phyloP scores from a whole-genome alignment of 495 filamentous ascomycete species.

The Mycothermus thermophilus region DNA sequence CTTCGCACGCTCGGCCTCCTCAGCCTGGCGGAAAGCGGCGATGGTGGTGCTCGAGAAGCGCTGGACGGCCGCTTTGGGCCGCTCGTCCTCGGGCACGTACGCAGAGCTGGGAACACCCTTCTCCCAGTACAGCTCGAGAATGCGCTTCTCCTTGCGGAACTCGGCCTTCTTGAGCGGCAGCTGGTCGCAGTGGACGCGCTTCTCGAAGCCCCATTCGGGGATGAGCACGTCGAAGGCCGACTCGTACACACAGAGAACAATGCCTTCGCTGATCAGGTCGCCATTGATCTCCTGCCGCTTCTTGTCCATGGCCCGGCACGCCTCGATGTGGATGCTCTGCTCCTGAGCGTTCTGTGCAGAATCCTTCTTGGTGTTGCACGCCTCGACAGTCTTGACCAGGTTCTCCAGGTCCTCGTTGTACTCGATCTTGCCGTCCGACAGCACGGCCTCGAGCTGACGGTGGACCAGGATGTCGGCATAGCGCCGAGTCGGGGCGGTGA shows the following conservation, averaged over 20 bases:
- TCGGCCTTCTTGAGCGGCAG: conserved; percentile 96
- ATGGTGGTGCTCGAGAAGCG: conserved; percentile 57
- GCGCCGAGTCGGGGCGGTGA: conserved; percentile 87
- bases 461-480: conserved; percentile 94
- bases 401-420: conserved; percentile 82
- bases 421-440: conserved; percentile 70
- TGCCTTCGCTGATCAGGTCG: conserved; percentile 91
- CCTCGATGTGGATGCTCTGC: conserved; percentile 97
- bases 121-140: conserved; percentile 97
- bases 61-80: conserved; percentile 61
- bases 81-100: conserved; percentile 93
- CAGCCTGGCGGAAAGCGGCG: conserved; percentile 62
- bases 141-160: conserved; percentile 84
- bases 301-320: conserved; percentile 87
- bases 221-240: conserved; percentile 97
- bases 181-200: conserved; percentile 97
- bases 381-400: conserved; percentile 82
- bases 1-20: conserved; percentile 61
- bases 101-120: conserved; percentile 94
- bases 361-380: conserved; percentile 98
- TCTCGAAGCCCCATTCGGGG: conserved; percentile 96
- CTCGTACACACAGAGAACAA: conserved; percentile 95
- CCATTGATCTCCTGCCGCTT: conserved; percentile 70
- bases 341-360: conserved; percentile 95
- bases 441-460: conserved; percentile 77